These are phyloP conservation scores for Volutella citrinella DNA, from an alignment of 2,329 filamentous ascomycete species.

Conservation along the genomic window DNA sequence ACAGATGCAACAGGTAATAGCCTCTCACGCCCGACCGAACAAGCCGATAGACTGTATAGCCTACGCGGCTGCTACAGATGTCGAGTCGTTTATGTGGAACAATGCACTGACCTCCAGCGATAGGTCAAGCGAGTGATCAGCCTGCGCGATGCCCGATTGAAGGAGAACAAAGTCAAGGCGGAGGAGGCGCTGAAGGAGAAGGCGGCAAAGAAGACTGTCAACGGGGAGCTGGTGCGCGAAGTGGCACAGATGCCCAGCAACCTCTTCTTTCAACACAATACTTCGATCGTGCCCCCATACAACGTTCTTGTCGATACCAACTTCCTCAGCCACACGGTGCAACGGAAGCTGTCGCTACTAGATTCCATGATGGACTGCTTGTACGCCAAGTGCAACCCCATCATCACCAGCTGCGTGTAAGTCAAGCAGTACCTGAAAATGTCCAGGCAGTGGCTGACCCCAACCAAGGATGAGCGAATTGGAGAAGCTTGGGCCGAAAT, in stretches of 20 bases:
- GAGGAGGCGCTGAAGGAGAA: slow-evolving; percentile 57
- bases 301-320: slow-evolving; percentile 69
- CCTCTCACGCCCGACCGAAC: no score
- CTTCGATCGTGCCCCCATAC: slow-evolving; percentile 80
- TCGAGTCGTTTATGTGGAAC: no score
- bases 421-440: no score
- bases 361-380: slow-evolving; percentile 92
- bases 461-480: slow-evolving; percentile 82
- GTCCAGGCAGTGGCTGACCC: no score
- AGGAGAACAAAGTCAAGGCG: slow-evolving; percentile 72
- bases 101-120: no score
- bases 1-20: no score
- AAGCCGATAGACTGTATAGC: no score
- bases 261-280: slow-evolving; percentile 89
- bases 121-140: slow-evolving; percentile 80
- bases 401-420: slow-evolving; percentile 77
- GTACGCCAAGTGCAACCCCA: slow-evolving; percentile 85
- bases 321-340: slow-evolving; percentile 86
- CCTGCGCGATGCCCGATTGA: slow-evolving; percentile 74
- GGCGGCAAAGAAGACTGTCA: slow-evolving; percentile 52
- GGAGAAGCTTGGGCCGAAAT: slow-evolving; percentile 86
- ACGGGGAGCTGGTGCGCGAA: slow-evolving; percentile 67
- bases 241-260: slow-evolving; percentile 78
- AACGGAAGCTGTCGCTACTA: slow-evolving; percentile 83
- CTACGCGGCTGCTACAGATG: no score